phyloP scores from a whole-genome alignment of 139 green algal species.

The Penium margaritaceum region DNA sequence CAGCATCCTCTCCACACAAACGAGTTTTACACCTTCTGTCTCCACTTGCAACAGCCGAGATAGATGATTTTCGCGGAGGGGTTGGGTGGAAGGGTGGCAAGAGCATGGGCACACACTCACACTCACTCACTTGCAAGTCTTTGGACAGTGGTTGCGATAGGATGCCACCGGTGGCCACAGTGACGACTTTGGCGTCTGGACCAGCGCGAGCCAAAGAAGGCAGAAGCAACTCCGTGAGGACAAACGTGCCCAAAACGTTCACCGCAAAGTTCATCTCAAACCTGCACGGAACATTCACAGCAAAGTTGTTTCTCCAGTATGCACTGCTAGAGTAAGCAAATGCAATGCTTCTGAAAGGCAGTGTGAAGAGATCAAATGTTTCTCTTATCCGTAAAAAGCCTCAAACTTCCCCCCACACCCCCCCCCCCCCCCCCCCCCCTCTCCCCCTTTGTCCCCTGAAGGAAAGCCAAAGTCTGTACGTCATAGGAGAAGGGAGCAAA shows the following conservation, averaged over 20 bases:
- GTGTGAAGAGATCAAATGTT: too few species aligned
- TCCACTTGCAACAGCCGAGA: not conserved
- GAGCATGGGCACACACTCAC: not conserved
- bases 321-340: too few species aligned
- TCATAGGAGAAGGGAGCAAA: too few species aligned
- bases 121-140: slow-evolving; percentile 12
- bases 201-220: slow-evolving; percentile 14
- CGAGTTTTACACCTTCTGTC: not conserved
- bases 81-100: not conserved
- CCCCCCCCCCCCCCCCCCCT: too few species aligned
- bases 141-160: slow-evolving; percentile 11
- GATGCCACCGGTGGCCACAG: slow-evolving; percentile 30
- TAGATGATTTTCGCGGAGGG: not conserved
- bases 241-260: slow-evolving; percentile 40
- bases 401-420: not conserved
- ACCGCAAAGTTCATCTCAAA: slow-evolving; percentile 43
- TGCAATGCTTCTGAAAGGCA: too few species aligned
- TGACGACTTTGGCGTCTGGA: slow-evolving; percentile 16
- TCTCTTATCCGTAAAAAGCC: too few species aligned
- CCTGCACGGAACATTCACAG: too few species aligned
- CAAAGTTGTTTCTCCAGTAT: too few species aligned
- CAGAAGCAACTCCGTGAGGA: slow-evolving; percentile 33
- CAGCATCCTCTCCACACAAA: too few species aligned
- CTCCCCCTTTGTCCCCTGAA: too few species aligned
- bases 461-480: too few species aligned